Percentiles rank a stretch among this genome's conserved stretches.
These are phyloP conservation scores for Elsinoe australis DNA, from an alignment of 2,329 filamentous ascomycete species.

Conservation along the genomic window DNA sequence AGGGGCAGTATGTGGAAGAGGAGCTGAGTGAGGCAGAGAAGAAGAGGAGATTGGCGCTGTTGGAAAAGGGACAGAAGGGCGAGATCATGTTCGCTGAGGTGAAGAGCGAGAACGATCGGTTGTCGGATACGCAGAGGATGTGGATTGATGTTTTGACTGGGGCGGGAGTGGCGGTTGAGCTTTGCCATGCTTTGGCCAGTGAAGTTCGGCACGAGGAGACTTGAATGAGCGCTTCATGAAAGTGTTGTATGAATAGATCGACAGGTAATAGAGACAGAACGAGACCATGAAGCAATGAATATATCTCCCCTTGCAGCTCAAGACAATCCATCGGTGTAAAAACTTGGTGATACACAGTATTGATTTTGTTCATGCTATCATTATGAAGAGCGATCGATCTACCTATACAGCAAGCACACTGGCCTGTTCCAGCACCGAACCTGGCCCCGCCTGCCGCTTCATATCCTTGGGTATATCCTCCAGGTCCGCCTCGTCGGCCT, in stretches of 20 bases:
- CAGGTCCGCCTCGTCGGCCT: slow-evolving; percentile 24
- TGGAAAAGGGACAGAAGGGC: slow-evolving; percentile 18
- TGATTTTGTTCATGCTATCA: no score
- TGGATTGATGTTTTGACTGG: slow-evolving; percentile 92
- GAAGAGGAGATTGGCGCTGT: slow-evolving; percentile 4
- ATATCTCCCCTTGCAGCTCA: no score
- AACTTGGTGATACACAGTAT: no score
- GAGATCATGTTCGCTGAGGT: slow-evolving; percentile 40
- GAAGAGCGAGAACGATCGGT: slow-evolving; percentile 66
- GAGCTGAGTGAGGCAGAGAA: slow-evolving; percentile 21
- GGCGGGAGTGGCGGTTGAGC: slow-evolving; percentile 76
- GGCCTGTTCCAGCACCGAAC: slow-evolving; percentile 23
- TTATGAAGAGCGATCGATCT: no score
- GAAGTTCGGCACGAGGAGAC: slow-evolving; percentile 38
- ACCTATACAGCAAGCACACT: slow-evolving; percentile 25
- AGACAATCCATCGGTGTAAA: no score
- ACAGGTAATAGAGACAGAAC: slow-evolving; percentile 9
- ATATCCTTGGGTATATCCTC: slow-evolving; percentile 25
- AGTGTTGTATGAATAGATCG: background rate
- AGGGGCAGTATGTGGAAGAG: no score
- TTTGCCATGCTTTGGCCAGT: slow-evolving; percentile 59
- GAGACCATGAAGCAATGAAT: background rate
- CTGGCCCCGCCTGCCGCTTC: slow-evolving; percentile 25
- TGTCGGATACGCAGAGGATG: slow-evolving; percentile 91
- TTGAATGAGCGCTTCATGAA: background rate